Evolutionary conservation across 78 protist genomes (phyloP), one percentile per base, ranked within the genome.

Genomic region (Monocercomonoides exilis): DNA sequence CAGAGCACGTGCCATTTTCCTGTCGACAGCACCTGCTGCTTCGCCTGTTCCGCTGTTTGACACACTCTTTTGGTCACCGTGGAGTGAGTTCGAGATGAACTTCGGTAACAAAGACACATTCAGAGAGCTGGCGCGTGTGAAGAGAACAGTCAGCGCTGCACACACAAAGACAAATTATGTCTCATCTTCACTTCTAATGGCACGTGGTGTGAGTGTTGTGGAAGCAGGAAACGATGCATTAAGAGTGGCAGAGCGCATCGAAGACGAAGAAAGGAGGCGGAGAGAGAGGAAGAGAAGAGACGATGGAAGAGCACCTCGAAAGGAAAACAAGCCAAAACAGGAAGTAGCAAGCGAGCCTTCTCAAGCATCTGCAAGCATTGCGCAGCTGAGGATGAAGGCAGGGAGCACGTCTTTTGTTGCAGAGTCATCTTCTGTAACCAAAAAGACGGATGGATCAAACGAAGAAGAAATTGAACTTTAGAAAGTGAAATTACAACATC

Each of bases 81-180:
- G 99, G 99, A 45, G 87, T 32, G 93, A 87, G 1, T 98, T 97
- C 80, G 98, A 98, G 91, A 92, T 84, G 29, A 0, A n/a, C 32
- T 97, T 96, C 79, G 99, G 99, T 34, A 96, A 97, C 87, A 94
- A 88, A 79, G 99, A 96, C 64, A 97, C 99, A 3, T 95, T 91
- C 92, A 64, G 91, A 2, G 99, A 97, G 43, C 92, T 97, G 97
- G 86, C 94, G 5, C 91, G 98, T 81, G 84, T 96, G 77, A 89
- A 88, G 87, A 89, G 98, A 33, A 64, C 95, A 2, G 97, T 97
- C 0, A 54, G 44, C 11, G 93, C 93, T 43, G 77, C 85, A 34
- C 91, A 41, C 91, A 89, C 46, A 43, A 21, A 64, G 42, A 4
- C 21, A 33, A 6, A 21, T 41, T 79, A 32, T 21, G 82, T 79